phyloP scores from a whole-genome alignment of 2,329 filamentous ascomycete species.

The Chrysoporthe cubensis region DNA sequence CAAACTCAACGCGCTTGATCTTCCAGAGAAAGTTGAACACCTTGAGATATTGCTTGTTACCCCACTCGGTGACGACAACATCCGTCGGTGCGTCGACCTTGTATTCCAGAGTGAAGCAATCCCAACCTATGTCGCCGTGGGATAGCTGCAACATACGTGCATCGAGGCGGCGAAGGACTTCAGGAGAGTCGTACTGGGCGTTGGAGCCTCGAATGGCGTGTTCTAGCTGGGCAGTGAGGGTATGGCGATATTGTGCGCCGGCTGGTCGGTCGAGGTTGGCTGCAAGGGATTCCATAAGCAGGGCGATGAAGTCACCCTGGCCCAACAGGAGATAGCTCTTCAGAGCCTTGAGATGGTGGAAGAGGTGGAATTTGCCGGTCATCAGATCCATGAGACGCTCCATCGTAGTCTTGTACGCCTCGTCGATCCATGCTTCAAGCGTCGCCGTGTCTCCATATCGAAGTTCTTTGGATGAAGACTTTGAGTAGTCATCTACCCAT shows the following conservation, averaged over 20 bases:
- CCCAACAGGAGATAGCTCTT: constrained; percentile 95
- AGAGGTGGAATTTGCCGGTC: constrained; percentile 92
- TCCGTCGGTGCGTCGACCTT: constrained; percentile 97
- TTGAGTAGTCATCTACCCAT: constrained; percentile 96
- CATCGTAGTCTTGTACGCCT: constrained; percentile 98
- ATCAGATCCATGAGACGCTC: constrained; percentile 90
- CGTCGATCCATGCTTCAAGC: constrained; percentile 90
- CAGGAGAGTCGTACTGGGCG: constrained; percentile 90
- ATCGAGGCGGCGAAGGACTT: constrained; percentile 88
- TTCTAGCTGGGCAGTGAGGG: constrained; percentile 94
- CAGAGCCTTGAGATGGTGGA: constrained; percentile 86
- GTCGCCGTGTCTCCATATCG: constrained; percentile 92
- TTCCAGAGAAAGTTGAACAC: constrained; percentile 99
- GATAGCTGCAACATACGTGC: constrained; percentile 98
- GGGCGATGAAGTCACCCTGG: constrained; percentile 94
- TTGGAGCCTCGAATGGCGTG: constrained; percentile 97
- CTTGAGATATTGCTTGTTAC: constrained; percentile 94
- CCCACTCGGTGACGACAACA: constrained; percentile 95
- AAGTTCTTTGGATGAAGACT: constrained; percentile 87
- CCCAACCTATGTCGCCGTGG: constrained; percentile 97
- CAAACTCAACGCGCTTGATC: constrained; percentile 96
- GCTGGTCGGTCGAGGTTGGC: constrained; percentile 92
- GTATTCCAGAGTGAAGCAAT: constrained; percentile 98
- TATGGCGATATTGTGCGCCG: constrained; percentile 96
- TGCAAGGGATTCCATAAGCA: constrained; percentile 95